These are phyloP conservation scores for Karstenula rhodostoma DNA, from an alignment of 2,329 filamentous ascomycete species.

Conservation along the genomic window DNA sequence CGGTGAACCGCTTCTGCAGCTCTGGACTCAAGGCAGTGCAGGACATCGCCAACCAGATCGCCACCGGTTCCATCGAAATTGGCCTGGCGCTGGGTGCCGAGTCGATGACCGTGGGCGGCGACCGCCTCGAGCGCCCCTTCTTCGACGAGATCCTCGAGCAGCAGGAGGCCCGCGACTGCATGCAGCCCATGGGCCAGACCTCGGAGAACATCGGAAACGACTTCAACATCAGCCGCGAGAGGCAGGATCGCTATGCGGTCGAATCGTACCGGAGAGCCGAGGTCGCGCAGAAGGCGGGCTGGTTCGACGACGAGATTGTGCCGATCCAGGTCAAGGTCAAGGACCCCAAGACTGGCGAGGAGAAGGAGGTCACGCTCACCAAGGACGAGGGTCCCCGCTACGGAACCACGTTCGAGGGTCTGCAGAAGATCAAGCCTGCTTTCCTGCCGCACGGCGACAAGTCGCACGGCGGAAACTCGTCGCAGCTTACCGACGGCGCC, in stretches of 20 bases:
- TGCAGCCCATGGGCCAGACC: conserved; percentile 98
- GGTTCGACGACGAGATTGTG: conserved; percentile 92
- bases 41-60: conserved; percentile 91
- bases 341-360: conserved; percentile 81
- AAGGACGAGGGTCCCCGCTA: conserved; percentile 90
- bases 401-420: conserved; percentile 83
- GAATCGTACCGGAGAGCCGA: conserved; percentile 91
- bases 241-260: conserved; percentile 84
- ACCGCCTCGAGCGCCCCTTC: conserved; percentile 75
- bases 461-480: conserved; percentile 92
- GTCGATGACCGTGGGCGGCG: conserved; percentile 80
- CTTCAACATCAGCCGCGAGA: conserved; percentile 81
- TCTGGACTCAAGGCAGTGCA: conserved; percentile 95
- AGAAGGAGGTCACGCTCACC: conserved; percentile 78
- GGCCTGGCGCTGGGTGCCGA: conserved; percentile 91
- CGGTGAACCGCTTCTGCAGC: conserved; percentile 95
- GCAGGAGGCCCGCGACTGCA: conserved; percentile 83
- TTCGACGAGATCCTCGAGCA: conserved; percentile 76
- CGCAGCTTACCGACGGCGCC: conserved; percentile 93
- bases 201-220: conserved; percentile 94
- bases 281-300: conserved; percentile 86
- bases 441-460: conserved; percentile 89
- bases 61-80: conserved; percentile 79
- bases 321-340: conserved; percentile 85
- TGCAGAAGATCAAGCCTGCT: conserved; percentile 86